These are phyloP conservation scores for Heimioporus retisporus DNA, from an alignment of 1,284 basidiomycete species.

Conservation along the genomic window DNA sequence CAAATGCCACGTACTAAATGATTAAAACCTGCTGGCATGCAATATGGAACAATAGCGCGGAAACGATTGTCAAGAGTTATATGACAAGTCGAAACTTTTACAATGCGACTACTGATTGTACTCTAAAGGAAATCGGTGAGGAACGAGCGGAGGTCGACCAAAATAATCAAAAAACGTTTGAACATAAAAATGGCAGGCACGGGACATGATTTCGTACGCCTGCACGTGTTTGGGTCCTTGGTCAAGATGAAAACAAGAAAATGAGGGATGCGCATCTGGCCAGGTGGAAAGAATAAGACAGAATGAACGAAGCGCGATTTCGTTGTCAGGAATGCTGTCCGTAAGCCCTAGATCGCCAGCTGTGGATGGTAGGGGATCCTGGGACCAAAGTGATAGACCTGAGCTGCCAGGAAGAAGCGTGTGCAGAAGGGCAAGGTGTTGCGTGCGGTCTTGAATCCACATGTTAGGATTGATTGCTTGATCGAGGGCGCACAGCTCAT, in stretches of 20 bases:
- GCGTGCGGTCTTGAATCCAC: not conserved
- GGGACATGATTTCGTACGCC: not conserved
- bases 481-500: not conserved
- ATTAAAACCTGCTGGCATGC: too few relatives aligned
- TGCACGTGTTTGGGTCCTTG: not conserved
- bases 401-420: not conserved
- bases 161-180: constrained; percentile 1
- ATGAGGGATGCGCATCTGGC: not conserved
- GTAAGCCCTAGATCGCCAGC: not conserved
- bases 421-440: not conserved
- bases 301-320: not conserved
- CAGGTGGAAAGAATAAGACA: not conserved
- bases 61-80: too few relatives aligned
- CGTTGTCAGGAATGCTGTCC: not conserved
- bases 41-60: too few relatives aligned
- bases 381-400: too few relatives aligned
- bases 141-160: not conserved
- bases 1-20: too few relatives aligned
- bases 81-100: too few relatives aligned
- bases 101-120: not conserved
- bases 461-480: not conserved
- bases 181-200: not conserved
- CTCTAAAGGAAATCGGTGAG: not conserved
- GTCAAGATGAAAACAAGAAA: not conserved
- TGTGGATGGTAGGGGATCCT: not conserved